Conservation (phyloP, 345 rosid species). For the Eutrema heterophyllum region DNA sequence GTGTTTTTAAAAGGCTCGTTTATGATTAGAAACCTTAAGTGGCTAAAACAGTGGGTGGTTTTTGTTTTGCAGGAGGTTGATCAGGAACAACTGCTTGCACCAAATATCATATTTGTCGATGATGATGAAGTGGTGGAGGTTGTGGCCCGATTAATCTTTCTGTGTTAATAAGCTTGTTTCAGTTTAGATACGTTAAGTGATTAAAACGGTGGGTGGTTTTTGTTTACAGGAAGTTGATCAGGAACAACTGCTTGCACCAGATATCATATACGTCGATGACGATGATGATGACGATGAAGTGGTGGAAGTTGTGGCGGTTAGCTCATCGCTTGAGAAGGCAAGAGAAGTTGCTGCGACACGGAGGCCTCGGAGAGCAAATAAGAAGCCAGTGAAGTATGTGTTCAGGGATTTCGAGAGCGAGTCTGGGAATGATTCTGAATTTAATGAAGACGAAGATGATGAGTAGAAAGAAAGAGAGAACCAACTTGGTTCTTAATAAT, state of each 20-base stretch:
- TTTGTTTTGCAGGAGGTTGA: constrained; percentile 1
- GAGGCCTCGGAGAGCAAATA: constrained; percentile 59
- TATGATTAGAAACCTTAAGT: background rate
- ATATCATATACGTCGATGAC: background rate
- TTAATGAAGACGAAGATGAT: background rate
- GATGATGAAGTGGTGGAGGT: background rate
- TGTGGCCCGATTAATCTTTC: too few species aligned
- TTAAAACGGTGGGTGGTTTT: too few species aligned
- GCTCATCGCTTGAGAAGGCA: background rate
- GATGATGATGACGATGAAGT: background rate
- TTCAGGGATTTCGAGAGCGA: constrained; percentile 47
- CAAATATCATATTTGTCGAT: background rate
- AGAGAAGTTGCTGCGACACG: background rate
- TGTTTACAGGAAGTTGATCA: too few species aligned
- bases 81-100: background rate
- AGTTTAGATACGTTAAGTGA: too few species aligned
- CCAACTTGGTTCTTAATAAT: background rate
- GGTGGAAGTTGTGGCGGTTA: background rate
- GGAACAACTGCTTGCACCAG: background rate
- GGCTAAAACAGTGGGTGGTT: background rate
- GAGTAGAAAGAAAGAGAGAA: background rate
- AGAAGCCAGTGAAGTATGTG: constrained; percentile 48
- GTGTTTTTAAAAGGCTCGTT: background rate
- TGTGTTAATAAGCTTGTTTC: too few species aligned
- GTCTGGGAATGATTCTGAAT: background rate